phyloP scores from a whole-genome alignment of 202 grass and related monocot genomes.

The Setaria italica region DNA sequence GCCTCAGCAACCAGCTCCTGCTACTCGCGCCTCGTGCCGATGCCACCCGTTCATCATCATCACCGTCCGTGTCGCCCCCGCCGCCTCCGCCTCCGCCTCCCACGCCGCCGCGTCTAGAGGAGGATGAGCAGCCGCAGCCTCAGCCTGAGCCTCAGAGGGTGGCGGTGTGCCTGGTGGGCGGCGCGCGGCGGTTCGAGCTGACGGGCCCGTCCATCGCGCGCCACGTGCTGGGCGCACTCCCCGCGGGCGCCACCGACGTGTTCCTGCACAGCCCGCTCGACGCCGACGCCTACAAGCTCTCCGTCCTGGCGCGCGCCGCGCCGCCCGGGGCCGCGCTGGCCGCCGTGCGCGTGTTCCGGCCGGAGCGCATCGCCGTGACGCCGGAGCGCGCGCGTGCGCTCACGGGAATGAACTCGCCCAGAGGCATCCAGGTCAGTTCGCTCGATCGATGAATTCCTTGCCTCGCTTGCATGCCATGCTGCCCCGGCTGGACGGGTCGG shows the following conservation, averaged over 20 bases:
- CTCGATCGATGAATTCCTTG: neutral
- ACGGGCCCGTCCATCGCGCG: slow-evolving; percentile 72
- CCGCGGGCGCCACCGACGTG: slow-evolving; percentile 50
- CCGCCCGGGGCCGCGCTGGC: slow-evolving; percentile 39
- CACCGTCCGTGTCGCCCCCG: neutral
- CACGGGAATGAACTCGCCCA: slow-evolving; percentile 54
- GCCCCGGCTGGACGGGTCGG: neutral
- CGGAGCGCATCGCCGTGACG: slow-evolving; percentile 42
- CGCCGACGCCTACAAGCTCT: slow-evolving; percentile 63
- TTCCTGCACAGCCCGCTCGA: slow-evolving; percentile 82
- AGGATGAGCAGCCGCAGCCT: neutral
- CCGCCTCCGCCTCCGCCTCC: too few relatives aligned
- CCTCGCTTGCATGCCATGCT: neutral
- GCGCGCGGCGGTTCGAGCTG: slow-evolving; percentile 82
- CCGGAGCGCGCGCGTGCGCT: slow-evolving; percentile 45
- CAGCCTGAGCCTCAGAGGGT: neutral
- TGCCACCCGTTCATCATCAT: neutral
- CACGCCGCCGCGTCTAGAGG: neutral
- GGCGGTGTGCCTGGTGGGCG: slow-evolving; percentile 82
- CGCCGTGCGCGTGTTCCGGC: slow-evolving; percentile 57
- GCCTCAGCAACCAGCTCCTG: neutral
- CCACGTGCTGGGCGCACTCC: slow-evolving; percentile 50
- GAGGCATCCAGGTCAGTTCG: slow-evolving; percentile 63
- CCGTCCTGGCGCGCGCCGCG: slow-evolving; percentile 50
- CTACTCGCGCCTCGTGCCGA: neutral